A percentile compares a stretch with the other conserved stretches of the same genome.
phyloP scores from a whole-genome alignment of 2,329 filamentous ascomycete genomes.

The Torrubiella hemipterigena region DNA sequence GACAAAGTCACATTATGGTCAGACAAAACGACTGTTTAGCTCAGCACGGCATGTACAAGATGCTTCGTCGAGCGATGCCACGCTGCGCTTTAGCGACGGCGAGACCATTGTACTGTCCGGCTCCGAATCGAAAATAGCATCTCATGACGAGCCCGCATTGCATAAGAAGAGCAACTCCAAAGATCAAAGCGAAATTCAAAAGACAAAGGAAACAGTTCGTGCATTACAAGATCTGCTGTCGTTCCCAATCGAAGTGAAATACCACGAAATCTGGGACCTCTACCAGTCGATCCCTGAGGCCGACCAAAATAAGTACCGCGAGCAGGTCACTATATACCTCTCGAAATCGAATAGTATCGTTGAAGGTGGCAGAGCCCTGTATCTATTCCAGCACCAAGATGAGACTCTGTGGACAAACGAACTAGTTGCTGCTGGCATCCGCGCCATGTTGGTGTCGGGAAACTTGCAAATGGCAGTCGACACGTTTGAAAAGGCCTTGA shows the following conservation, averaged over 20 bases:
- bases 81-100: neutral
- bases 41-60: constrained; percentile 10
- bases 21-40: constrained; percentile 15
- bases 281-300: constrained; percentile 24
- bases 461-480: constrained; percentile 25
- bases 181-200: too few relatives aligned
- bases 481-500: constrained; percentile 26
- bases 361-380: constrained; percentile 31
- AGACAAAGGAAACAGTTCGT: neutral
- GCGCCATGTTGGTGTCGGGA: constrained; percentile 27
- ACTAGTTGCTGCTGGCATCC: constrained; percentile 26
- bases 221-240: constrained; percentile 13
- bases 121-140: constrained; percentile 1
- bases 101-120: neutral
- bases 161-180: too few relatives aligned
- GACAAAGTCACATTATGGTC: too few relatives aligned
- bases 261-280: constrained; percentile 30
- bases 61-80: neutral
- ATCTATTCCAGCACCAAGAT: constrained; percentile 28
- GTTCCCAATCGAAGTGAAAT: constrained; percentile 12
- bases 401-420: constrained; percentile 25
- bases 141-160: neutral
- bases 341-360: constrained; percentile 27
- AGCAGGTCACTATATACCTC: constrained; percentile 27
- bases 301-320: constrained; percentile 16